phyloP scores from a whole-genome alignment of 345 rosid species.

The Leavenworthia alabamica region DNA sequence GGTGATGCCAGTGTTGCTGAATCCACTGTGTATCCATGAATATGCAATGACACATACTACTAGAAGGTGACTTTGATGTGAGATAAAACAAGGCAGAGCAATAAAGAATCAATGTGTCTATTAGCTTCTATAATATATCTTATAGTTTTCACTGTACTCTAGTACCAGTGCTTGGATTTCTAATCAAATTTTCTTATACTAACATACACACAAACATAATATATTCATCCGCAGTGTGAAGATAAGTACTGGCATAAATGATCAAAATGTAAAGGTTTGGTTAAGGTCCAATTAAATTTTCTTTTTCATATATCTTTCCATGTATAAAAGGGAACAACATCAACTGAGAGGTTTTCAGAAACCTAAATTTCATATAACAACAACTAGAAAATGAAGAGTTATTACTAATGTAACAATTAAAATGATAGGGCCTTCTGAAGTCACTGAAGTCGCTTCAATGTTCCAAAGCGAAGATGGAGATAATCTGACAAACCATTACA shows the following conservation, averaged over 20 bases:
- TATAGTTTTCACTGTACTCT: too few species aligned
- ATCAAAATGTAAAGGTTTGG: not conserved
- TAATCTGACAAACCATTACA: conserved; percentile 9
- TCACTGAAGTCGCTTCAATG: conserved; percentile 18
- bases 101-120: too few species aligned
- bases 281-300: not conserved
- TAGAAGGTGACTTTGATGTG: too few species aligned
- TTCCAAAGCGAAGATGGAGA: not conserved
- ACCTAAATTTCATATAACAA: conserved; percentile 26
- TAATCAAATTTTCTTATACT: too few species aligned
- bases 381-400: conserved; percentile 16
- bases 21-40: too few species aligned
- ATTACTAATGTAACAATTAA: conserved; percentile 17
- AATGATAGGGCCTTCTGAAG: conserved; percentile 13
- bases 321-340: conserved; percentile 6
- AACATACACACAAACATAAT: not conserved
- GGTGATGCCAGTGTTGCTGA: not conserved
- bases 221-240: not conserved
- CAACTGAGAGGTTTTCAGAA: conserved; percentile 5
- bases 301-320: conserved; percentile 7
- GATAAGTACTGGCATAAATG: conserved; percentile 4
- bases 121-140: too few species aligned
- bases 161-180: too few species aligned
- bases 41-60: too few species aligned
- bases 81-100: too few species aligned